Evolutionary conservation across 306 rosid species (phyloP).

Genomic region (Dryas drummondii): DNA sequence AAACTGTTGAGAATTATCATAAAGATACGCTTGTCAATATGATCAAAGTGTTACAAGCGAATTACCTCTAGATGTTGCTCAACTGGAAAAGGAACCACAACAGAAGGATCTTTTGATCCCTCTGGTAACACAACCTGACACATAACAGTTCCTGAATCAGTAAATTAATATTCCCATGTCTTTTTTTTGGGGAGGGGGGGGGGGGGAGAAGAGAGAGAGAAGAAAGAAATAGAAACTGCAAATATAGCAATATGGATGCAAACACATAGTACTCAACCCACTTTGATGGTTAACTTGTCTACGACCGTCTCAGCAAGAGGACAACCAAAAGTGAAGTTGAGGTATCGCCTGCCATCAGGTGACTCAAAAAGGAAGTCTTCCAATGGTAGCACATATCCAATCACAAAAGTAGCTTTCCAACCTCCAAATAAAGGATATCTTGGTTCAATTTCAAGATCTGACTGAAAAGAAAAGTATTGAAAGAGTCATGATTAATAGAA

Average conservation of each 20-base stretch:
- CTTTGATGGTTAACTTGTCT: conserved; percentile 78
- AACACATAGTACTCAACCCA: conserved; percentile 37
- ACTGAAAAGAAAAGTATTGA: conserved; percentile 49
- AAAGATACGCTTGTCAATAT: not conserved
- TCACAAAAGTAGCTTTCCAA: conserved; percentile 88
- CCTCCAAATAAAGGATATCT: conserved; percentile 98
- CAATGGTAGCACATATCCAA: conserved; percentile 90
- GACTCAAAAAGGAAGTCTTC: conserved; percentile 94
- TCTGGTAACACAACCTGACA: conserved; percentile 90
- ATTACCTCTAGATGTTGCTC: conserved; percentile 79
- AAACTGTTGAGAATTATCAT: not conserved
- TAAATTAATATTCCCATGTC: conserved; percentile 21
- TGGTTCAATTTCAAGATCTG: conserved; percentile 96
- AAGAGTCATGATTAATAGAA: conserved; percentile 4
- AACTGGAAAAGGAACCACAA: conserved; percentile 71
- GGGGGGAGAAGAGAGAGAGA: conserved; percentile 12
- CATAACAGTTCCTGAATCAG: conserved; percentile 21
- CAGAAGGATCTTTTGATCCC: conserved; percentile 81
- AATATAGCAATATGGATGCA: conserved; percentile 20
- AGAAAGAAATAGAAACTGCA: conserved; percentile 16
- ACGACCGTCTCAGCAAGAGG: conserved; percentile 79
- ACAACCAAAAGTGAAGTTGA: conserved; percentile 93
- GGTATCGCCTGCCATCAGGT: conserved; percentile 86
- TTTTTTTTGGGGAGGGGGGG: not conserved
- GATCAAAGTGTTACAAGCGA: conserved; percentile 7